Percentiles rank a stretch among this genome's conserved stretches.
Conservation (phyloP, 768 basidiomycete genomes). For the Exsudoporus frostii region DNA sequence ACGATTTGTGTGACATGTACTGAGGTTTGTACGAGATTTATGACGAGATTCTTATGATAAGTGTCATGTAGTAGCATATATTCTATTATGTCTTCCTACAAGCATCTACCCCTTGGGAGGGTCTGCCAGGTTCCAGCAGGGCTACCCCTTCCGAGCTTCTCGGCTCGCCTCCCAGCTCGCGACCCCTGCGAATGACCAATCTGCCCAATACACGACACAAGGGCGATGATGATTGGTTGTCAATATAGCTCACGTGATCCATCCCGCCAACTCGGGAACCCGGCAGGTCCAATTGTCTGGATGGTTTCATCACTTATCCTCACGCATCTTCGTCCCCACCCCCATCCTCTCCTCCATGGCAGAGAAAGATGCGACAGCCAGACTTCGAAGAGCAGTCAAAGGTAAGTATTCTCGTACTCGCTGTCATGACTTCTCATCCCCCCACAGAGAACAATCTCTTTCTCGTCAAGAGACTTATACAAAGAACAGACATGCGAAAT, state of each 20-base stretch:
- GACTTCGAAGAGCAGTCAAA: slow-evolving; percentile 78
- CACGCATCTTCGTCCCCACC: slow-evolving; percentile 20
- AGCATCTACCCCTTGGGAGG: no score
- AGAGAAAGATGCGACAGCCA: slow-evolving; percentile 73
- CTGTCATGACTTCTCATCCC: slow-evolving; percentile 13
- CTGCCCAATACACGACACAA: not conserved
- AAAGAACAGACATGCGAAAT: slow-evolving; percentile 87
- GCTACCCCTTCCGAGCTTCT: no score
- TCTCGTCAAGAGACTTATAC: slow-evolving; percentile 83
- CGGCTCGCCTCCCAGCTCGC: no score
- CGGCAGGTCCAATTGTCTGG: slow-evolving; percentile 23
- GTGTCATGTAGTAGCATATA: no score
- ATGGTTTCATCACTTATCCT: slow-evolving; percentile 21
- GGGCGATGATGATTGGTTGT: not conserved
- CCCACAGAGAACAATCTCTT: slow-evolving; percentile 88
- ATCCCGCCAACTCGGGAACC: slow-evolving; percentile 7
- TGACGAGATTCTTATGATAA: no score
- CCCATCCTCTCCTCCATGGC: slow-evolving; percentile 52
- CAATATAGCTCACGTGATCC: slow-evolving; percentile 28
- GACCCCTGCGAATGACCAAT: no score
- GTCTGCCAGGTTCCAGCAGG: no score
- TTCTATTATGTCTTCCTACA: no score
- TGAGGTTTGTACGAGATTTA: no score
- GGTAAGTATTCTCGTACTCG: slow-evolving; percentile 38
- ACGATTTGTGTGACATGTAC: no score